A percentile compares a stretch with the other conserved stretches of the same genome.
Evolutionary conservation across 768 basidiomycete genomes (phyloP).

Genomic region (Naematelia aurantialba): DNA sequence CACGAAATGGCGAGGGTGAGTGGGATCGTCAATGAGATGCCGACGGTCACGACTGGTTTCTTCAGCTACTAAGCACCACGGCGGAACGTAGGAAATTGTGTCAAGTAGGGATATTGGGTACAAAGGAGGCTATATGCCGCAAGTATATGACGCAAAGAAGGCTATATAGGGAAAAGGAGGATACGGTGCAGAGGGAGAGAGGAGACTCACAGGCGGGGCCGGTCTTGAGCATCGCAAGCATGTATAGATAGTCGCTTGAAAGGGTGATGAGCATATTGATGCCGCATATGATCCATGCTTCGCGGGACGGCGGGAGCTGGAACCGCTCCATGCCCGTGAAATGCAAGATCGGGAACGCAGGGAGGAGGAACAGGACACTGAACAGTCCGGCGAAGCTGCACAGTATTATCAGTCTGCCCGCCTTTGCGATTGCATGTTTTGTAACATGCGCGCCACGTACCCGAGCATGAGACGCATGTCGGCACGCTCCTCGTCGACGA

Average conservation of each 20-base stretch:
- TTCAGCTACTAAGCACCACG: too few relatives aligned
- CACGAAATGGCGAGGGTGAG: conserved; percentile 81
- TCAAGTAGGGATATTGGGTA: too few relatives aligned
- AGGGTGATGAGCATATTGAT: conserved; percentile 78
- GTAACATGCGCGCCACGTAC: conserved; percentile 30
- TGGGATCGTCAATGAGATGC: conserved; percentile 88
- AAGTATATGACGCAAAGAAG: too few relatives aligned
- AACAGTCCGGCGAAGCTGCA: conserved; percentile 77
- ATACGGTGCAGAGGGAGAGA: not conserved
- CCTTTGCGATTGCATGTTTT: too few relatives aligned
- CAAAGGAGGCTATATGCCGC: too few relatives aligned
- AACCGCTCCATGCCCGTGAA: conserved; percentile 67
- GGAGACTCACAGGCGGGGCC: conserved; percentile 58
- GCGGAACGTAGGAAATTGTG: too few relatives aligned
- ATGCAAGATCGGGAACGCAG: conserved; percentile 73
- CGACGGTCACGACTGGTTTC: conserved; percentile 88
- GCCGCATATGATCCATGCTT: conserved; percentile 56
- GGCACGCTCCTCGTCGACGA: conserved; percentile 73
- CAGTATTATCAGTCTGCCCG: not conserved
- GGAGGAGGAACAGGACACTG: conserved; percentile 72
- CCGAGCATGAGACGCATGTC: conserved; percentile 93
- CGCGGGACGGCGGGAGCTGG: conserved; percentile 61
- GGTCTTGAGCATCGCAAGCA: conserved; percentile 85
- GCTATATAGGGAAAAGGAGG: too few relatives aligned
- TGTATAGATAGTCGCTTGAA: conserved; percentile 67